These are phyloP conservation scores for Neobulgaria alba DNA, from an alignment of 2,329 filamentous ascomycete species.

Conservation along the genomic window DNA sequence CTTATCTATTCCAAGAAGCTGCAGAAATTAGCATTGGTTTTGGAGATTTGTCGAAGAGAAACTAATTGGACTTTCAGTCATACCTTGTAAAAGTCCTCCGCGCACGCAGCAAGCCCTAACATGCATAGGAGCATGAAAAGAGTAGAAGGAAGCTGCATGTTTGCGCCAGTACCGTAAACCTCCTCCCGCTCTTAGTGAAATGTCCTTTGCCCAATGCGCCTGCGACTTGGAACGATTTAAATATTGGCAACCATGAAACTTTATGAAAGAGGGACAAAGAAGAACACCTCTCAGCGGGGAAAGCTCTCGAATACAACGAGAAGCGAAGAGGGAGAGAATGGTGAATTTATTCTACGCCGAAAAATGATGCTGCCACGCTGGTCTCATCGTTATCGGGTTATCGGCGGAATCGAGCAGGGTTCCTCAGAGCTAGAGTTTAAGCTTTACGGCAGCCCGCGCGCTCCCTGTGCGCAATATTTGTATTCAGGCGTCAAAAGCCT, in stretches of 20 bases:
- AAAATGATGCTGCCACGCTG: conserved; percentile 14
- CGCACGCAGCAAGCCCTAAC: conserved; percentile 46
- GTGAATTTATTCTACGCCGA: conserved; percentile 12
- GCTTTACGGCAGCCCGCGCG: conserved; percentile 1
- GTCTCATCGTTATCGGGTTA: conserved; percentile 8
- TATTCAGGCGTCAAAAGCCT: neutral
- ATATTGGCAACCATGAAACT: conserved; percentile 9
- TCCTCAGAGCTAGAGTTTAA: neutral
- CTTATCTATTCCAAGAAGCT: conserved; percentile 74
- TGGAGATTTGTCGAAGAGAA: neutral
- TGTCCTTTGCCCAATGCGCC: no score
- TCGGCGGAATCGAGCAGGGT: conserved; percentile 4
- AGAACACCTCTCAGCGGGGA: no score
- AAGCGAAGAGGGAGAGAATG: conserved; percentile 3
- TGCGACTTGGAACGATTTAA: no score
- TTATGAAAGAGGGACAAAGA: conserved; percentile 11
- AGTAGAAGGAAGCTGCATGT: conserved; percentile 44
- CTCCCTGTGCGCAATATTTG: neutral
- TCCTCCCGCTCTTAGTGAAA: no score
- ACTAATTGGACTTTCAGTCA: neutral
- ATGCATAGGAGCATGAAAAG: conserved; percentile 45
- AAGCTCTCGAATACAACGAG: no score
- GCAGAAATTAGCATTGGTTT: conserved; percentile 10
- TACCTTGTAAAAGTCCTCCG: conserved; percentile 75
- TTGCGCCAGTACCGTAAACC: conserved; percentile 16